Evolutionary conservation across 805 yeast genomes (phyloP).

Genomic region (Wickerhamia fluorescens): DNA sequence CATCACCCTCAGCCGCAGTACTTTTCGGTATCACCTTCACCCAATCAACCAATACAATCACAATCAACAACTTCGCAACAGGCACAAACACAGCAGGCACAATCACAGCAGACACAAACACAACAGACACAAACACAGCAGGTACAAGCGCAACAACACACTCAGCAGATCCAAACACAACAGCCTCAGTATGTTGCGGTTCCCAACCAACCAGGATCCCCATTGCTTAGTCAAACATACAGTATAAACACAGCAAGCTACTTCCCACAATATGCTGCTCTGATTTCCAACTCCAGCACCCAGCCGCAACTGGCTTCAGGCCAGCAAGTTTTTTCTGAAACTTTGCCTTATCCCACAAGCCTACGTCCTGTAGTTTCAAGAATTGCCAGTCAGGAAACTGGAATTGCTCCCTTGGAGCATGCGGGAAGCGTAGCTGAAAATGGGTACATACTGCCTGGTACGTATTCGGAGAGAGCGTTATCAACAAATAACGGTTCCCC

Average conservation of each 20-base stretch:
- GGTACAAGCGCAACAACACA: no score
- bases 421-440: not conserved
- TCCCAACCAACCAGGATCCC: slow-evolving; percentile 4
- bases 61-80: no score
- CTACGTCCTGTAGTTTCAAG: slow-evolving; percentile 6
- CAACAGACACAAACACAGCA: no score
- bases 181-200: slow-evolving; percentile 7
- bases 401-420: slow-evolving; percentile 1
- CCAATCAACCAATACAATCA: slow-evolving; percentile 6
- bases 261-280: slow-evolving; percentile 11
- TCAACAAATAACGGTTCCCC: no score
- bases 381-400: slow-evolving; percentile 1
- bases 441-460: slow-evolving; percentile 1
- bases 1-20: slow-evolving; percentile 29
- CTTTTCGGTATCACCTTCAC: slow-evolving; percentile 30
- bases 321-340: slow-evolving; percentile 6
- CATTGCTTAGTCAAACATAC: slow-evolving; percentile 5
- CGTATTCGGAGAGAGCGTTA: no score
- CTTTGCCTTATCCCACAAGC: slow-evolving; percentile 12
- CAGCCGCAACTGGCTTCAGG: slow-evolving; percentile 1
- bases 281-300: slow-evolving; percentile 5
- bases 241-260: slow-evolving; percentile 12
- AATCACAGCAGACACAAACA: no score
- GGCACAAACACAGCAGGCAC: no score
- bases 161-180: no score